Evolutionary conservation across 2,329 filamentous ascomycete genomes (phyloP).

Genomic region (Penicillium sp.): DNA sequence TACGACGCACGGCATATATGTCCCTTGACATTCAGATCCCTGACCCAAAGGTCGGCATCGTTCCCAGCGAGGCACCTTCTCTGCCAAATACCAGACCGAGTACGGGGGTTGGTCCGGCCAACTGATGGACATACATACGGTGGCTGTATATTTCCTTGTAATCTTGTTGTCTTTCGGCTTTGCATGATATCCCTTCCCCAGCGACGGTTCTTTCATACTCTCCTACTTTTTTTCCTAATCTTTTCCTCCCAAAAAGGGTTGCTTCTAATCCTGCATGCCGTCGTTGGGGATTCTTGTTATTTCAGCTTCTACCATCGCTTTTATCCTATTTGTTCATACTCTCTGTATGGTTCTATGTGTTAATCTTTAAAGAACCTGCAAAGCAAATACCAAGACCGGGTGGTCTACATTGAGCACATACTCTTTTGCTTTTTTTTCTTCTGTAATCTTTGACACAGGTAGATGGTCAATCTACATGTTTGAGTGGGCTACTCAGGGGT

Average conservation of each 20-base stretch:
- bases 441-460: background rate
- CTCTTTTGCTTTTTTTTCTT: background rate
- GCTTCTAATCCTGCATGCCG: conserved; percentile 14
- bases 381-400: conserved; percentile 5
- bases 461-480: background rate
- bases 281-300: conserved; percentile 8
- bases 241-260: background rate
- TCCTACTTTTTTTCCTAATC: conserved; percentile 8
- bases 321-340: conserved; percentile 8
- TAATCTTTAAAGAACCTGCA: background rate
- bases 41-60: conserved; percentile 50
- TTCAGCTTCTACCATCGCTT: conserved; percentile 2
- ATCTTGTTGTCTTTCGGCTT: conserved; percentile 15
- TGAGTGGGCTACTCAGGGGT: background rate
- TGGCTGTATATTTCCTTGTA: conserved; percentile 21
- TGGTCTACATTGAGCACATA: background rate
- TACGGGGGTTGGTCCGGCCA: conserved; percentile 27
- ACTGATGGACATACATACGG: conserved; percentile 11
- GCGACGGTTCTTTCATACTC: conserved; percentile 8
- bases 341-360: background rate
- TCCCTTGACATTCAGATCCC: conserved; percentile 56
- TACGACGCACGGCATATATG: conserved; percentile 85
- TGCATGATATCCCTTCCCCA: conserved; percentile 28
- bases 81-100: conserved; percentile 36
- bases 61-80: conserved; percentile 39